phyloP scores from a whole-genome alignment of 1,139 yeast genomes.

The Pichia sp. region DNA sequence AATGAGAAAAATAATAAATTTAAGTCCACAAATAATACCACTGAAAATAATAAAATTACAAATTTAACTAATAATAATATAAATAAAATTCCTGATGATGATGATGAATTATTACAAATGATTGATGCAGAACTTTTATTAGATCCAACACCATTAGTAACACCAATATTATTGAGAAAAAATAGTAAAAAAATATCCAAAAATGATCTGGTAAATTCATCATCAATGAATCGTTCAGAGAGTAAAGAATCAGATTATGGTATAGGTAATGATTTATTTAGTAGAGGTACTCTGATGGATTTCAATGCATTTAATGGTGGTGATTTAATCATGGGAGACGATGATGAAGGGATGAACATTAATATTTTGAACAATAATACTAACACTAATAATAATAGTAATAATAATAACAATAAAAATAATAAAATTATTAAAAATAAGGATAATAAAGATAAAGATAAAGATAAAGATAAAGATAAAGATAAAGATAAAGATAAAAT shows the following conservation, averaged over 20 bases:
- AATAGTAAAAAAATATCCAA: background rate
- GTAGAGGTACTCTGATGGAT: constrained; percentile 10
- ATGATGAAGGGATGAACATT: constrained; percentile 2
- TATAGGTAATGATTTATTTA: constrained; percentile 1
- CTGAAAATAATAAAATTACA: too few species aligned
- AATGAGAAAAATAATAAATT: too few species aligned
- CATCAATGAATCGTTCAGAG: constrained; percentile 6
- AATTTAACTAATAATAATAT: background rate
- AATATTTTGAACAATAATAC: background rate
- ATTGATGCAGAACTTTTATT: constrained; percentile 13
- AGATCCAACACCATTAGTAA: constrained; percentile 12
- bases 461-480: too few species aligned
- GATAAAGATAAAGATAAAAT: background rate
- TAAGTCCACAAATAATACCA: background rate
- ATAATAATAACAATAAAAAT: too few species aligned
- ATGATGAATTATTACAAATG: constrained; percentile 10
- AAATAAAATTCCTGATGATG: background rate
- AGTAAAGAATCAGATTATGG: constrained; percentile 8
- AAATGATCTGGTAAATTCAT: background rate
- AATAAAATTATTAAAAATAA: too few species aligned
- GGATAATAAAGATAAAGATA: background rate
- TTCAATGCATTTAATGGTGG: constrained; percentile 12
- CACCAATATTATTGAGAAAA: constrained; percentile 7
- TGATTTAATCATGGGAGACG: constrained; percentile 9
- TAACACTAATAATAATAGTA: too few species aligned